Evolutionary conservation across 257 asterid genomes (phyloP).

Genomic region (Datura wrightii): DNA sequence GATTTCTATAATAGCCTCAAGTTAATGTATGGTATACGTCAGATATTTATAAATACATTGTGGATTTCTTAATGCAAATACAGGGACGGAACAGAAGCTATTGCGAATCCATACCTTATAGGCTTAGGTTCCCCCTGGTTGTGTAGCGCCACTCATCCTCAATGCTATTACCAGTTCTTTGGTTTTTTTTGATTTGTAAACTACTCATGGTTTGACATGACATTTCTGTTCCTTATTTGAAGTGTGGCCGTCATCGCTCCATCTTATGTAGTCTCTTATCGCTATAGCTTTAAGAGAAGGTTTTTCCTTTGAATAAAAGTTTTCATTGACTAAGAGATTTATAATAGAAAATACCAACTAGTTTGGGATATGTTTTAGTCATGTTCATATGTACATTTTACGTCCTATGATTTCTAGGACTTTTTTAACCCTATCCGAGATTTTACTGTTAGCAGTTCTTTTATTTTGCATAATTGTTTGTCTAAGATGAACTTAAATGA

Average conservation of each 20-base stretch:
- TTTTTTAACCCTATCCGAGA: not conserved
- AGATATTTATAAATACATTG: not conserved
- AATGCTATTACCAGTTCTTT: constrained; percentile 4
- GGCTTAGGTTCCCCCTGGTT: not conserved
- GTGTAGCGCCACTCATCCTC: not conserved
- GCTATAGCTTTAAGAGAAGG: not conserved
- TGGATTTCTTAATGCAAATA: not conserved
- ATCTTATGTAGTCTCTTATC: not conserved
- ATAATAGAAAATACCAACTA: not conserved
- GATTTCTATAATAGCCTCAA: not conserved
- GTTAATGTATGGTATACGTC: not conserved
- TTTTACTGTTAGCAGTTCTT: not conserved
- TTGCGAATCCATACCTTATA: not conserved
- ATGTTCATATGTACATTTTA: not conserved
- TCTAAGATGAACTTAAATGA: not conserved
- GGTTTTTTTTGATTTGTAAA: constrained; percentile 6
- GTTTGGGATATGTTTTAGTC: not conserved
- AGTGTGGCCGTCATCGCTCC: not conserved
- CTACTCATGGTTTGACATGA: not conserved
- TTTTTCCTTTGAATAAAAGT: not conserved
- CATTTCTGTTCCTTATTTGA: not conserved
- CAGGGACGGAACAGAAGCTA: not conserved
- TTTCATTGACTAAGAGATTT: not conserved
- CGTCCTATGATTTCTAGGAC: not conserved
- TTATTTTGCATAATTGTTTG: not conserved